Percentiles rank a stretch among this genome's conserved stretches.
Evolutionary conservation across 192 early-diverging fungal species (phyloP).

Genomic region (Endogone sp.): DNA sequence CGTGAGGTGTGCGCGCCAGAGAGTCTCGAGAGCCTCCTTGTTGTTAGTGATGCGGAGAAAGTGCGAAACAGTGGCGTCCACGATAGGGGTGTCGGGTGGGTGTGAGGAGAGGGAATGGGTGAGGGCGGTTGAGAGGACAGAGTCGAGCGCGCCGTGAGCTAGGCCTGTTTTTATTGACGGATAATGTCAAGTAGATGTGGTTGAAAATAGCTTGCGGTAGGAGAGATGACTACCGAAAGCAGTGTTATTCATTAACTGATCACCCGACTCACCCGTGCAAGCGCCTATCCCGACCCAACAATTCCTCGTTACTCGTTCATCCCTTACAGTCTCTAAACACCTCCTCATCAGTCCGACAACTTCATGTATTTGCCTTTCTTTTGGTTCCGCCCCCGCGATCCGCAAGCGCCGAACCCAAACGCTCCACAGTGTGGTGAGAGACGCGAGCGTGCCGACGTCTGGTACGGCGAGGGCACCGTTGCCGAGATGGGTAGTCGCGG

Average conservation of each 20-base stretch:
- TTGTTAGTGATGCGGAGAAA: not conserved
- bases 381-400: not conserved
- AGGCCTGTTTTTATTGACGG: too few species aligned
- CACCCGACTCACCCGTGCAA: not conserved
- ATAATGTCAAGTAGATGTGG: too few species aligned
- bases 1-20: not conserved
- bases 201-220: too few species aligned
- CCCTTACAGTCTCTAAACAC: not conserved
- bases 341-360: not conserved
- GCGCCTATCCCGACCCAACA: not conserved
- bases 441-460: not conserved
- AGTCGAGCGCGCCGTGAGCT: not conserved
- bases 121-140: not conserved
- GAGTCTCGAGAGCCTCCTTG: not conserved
- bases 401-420: constrained; percentile 23
- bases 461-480: not conserved
- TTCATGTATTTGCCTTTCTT: not conserved
- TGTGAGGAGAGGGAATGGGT: not conserved
- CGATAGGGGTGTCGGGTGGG: not conserved
- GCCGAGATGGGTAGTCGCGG: not conserved
- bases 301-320: not conserved
- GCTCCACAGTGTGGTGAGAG: constrained; percentile 8
- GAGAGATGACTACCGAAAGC: too few species aligned
- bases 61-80: not conserved
- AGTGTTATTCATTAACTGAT: too few species aligned